Base-by-base conservation (phyloP, 495 filamentous ascomycete species). In the Penicillium ochrochloron region DNA sequence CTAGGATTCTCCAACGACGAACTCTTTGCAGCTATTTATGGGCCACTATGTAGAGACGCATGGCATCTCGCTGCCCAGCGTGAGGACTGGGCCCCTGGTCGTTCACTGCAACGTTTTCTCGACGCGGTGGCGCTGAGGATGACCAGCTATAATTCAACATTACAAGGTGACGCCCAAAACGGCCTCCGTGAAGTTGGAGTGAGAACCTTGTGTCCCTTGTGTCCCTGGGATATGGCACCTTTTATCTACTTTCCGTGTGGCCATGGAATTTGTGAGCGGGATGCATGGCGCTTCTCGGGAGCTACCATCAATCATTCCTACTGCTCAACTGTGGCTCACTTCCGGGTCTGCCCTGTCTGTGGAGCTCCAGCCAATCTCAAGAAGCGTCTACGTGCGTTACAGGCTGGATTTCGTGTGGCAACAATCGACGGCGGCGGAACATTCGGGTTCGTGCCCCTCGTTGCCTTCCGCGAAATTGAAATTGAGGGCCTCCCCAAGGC, bases 191-290 rank as follows among this genome's bases (percentile, higher is more conserved):
- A 41, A 57, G 23, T 42, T 21, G n/a, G 34, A 23, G 29, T 21
- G 23, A 41, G 21, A 37, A 5, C 55, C 8, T 57, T 57, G 31
- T 57, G 55, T 29, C 33, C 21, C 55, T 23, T 57, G 31, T 57
- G 55, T 57, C 55, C 55, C 15, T 57, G 55, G 55, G 31, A 39
- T 35, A 39, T 41, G 55, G 21, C 33, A 14, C 41, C 37, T 17
- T 59, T 19, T n/a, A 27, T 42, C 14, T 23, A 19, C 11, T 48
- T 59, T 41, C 57, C 57, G 9, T 59, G 57, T 39, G 57, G 57
- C 21, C 57, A 59, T 29, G 23, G 41, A 12, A 48, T 59, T n/a
- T 59, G 57, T 42, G 57, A 59, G 57, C 57, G 57, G n/a, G 37
- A 48, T 48, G 57, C 57, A 6, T 59, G 57, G 57, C 35, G 35